A percentile compares a stretch with the other conserved stretches of the same genome.
phyloP scores from a whole-genome alignment of 768 basidiomycete genomes.

The Calocybe cyanea region DNA sequence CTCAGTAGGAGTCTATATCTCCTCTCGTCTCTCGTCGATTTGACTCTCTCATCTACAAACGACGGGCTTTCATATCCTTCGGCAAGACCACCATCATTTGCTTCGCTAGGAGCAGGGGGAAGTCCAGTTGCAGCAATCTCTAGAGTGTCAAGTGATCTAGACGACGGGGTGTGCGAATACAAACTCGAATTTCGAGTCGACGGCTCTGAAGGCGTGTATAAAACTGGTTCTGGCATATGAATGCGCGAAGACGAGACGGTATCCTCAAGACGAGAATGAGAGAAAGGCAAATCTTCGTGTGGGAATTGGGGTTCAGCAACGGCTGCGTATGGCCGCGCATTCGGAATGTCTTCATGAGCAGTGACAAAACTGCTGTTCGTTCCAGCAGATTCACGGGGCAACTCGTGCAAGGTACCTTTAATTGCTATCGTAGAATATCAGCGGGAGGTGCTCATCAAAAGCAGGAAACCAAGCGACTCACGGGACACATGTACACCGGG shows the following conservation, averaged over 20 bases:
- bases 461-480: slow-evolving; percentile 12
- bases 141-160: slow-evolving; percentile 16
- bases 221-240: slow-evolving; percentile 34
- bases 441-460: too few relatives aligned
- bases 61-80: slow-evolving; percentile 36
- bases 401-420: neutral
- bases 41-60: slow-evolving; percentile 14
- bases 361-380: slow-evolving; percentile 16
- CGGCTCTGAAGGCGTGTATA: slow-evolving; percentile 31
- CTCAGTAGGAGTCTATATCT: slow-evolving; percentile 63
- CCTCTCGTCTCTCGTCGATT: slow-evolving; percentile 52
- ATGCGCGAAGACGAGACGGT: slow-evolving; percentile 27
- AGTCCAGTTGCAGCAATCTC: too few relatives aligned
- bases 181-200: slow-evolving; percentile 28
- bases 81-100: too few relatives aligned
- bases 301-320: too few relatives aligned
- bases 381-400: slow-evolving; percentile 13
- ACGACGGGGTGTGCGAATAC: slow-evolving; percentile 23
- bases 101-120: slow-evolving; percentile 10
- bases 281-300: too few relatives aligned
- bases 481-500: slow-evolving; percentile 19
- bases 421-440: slow-evolving; percentile 4
- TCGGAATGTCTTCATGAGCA: slow-evolving; percentile 16
- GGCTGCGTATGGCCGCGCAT: neutral
- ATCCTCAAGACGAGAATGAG: slow-evolving; percentile 27